These are phyloP conservation scores for Metrosideros polymorpha DNA, from an alignment of 441 rosid species.

Conservation along the genomic window DNA sequence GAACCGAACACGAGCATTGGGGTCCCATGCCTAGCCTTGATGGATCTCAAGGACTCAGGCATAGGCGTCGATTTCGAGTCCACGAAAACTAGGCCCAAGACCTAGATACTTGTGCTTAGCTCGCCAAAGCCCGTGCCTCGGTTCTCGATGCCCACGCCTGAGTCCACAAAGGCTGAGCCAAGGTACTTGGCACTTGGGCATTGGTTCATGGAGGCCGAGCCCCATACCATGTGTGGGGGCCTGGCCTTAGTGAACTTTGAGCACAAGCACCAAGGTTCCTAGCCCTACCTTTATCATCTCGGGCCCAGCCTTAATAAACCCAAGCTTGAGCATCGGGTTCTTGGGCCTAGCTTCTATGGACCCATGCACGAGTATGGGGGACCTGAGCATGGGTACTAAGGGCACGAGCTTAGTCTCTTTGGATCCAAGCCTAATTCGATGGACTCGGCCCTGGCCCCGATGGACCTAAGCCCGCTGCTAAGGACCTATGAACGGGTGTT, in stretches of 20 bases:
- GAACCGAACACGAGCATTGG: background rate
- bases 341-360: no score
- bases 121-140: fast-evolving
- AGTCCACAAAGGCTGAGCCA: background rate
- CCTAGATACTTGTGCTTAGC: fast-evolving
- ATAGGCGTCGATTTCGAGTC: fast-evolving
- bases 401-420: fast-evolving
- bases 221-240: fast-evolving
- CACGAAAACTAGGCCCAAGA: background rate
- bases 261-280: fast-evolving
- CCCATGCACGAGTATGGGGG: fast-evolving
- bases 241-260: background rate
- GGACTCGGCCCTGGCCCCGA: background rate
- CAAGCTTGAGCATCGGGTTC: background rate
- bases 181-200: background rate
- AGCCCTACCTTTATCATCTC: background rate
- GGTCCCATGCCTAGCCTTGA: fast-evolving
- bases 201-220: background rate
- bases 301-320: fast-evolving
- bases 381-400: background rate
- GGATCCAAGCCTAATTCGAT: fast-evolving
- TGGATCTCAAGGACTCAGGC: background rate
- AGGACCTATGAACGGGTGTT: background rate
- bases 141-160: background rate
- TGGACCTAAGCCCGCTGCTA: background rate